Conservation (phyloP, 2,329 filamentous ascomycete species). For the Fusarium sulawesiense region DNA sequence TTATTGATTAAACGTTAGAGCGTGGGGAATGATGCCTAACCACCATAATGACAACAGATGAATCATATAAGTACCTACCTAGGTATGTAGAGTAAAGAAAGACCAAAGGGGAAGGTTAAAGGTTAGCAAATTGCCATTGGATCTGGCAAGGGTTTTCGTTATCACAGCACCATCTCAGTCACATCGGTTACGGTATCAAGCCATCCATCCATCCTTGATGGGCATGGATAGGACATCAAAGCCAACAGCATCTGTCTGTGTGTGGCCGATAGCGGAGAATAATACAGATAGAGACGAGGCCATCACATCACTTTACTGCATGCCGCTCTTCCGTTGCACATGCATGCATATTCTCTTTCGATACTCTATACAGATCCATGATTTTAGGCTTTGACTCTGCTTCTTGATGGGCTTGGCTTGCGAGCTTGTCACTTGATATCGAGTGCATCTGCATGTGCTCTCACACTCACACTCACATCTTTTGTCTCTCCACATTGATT, state of each 20-base stretch:
- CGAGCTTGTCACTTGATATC: slow-evolving; percentile 19
- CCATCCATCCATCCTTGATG: not conserved
- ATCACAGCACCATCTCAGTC: slow-evolving; percentile 2
- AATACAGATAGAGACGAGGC: not conserved
- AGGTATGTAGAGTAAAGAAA: not conserved
- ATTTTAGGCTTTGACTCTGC: not conserved
- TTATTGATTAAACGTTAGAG: not conserved
- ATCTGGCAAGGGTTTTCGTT: not conserved
- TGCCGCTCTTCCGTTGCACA: slow-evolving; percentile 1
- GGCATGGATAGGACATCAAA: not conserved
- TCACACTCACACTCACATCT: not conserved
- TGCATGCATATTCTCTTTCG: not conserved
- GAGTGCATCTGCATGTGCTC: slow-evolving; percentile 4
- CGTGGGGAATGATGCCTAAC: not conserved
- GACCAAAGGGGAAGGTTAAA: not conserved
- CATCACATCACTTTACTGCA: not conserved
- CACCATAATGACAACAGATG: not conserved
- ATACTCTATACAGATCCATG: not conserved
- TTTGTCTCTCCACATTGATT: slow-evolving; percentile 28
- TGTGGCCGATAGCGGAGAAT: slow-evolving; percentile 1
- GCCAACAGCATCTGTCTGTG: not conserved
- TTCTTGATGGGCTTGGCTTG: slow-evolving; percentile 1
- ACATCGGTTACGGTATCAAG: not conserved
- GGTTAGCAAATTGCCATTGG: not conserved
- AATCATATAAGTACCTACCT: not conserved